phyloP scores from a whole-genome alignment of 2,329 filamentous ascomycete genomes.

The Arthrobotrys pseudoclavata region DNA sequence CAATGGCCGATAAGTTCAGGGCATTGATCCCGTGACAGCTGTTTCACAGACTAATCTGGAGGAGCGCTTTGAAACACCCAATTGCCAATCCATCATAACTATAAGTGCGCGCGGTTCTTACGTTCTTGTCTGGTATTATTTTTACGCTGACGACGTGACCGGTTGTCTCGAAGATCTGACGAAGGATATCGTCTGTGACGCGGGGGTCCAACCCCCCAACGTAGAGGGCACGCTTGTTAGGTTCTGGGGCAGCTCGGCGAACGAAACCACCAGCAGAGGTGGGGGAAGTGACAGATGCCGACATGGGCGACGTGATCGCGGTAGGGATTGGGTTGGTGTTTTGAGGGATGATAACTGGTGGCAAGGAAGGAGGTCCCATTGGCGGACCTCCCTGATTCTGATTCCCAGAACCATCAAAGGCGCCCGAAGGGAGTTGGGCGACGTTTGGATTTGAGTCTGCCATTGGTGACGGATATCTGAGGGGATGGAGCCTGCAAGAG shows the following conservation, averaged over 20 bases:
- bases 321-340: conserved; percentile 97
- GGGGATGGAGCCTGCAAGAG: conserved; percentile 51
- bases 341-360: conserved; percentile 87
- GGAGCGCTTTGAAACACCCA: background rate
- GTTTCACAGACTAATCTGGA: background rate
- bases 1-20: conserved; percentile 4
- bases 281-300: conserved; percentile 83
- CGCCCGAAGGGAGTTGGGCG: conserved; percentile 75
- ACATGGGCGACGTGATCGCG: conserved; percentile 89
- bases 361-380: conserved; percentile 90
- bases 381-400: conserved; percentile 69
- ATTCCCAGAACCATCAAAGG: conserved; percentile 75
- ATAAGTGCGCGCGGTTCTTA: conserved; percentile 69
- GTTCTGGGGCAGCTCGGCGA: conserved; percentile 92
- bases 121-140: conserved; percentile 99
- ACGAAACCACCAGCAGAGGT: conserved; percentile 83
- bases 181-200: conserved; percentile 94
- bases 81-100: conserved; percentile 31
- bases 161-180: conserved; percentile 98
- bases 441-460: conserved; percentile 67
- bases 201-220: conserved; percentile 94
- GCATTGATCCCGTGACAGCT: conserved; percentile 6
- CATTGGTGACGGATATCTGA: conserved; percentile 63
- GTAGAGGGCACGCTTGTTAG: conserved; percentile 97
- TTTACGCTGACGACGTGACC: conserved; percentile 99